These are phyloP conservation scores for Coemansia sp. DNA, from an alignment of 192 early-diverging fungal genomes.

Conservation along the genomic window DNA sequence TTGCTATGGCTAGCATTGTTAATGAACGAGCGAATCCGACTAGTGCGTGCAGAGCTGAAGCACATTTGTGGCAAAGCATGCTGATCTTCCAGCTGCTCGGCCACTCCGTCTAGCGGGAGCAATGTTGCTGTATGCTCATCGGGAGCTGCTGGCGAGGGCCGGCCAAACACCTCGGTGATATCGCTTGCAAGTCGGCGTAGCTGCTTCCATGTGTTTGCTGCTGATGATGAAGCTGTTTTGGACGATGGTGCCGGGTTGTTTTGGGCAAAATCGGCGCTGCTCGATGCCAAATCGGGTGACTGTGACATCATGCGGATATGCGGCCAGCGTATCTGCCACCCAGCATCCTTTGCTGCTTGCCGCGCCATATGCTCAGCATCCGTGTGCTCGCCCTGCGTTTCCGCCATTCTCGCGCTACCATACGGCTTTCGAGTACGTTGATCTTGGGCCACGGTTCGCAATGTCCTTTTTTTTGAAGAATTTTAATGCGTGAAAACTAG, in stretches of 20 bases:
- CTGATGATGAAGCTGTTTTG: not conserved
- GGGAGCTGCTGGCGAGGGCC: not conserved
- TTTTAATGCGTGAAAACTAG: not conserved
- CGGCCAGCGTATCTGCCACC: constrained; percentile 47
- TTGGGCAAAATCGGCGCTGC: not conserved
- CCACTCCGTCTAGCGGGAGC: constrained; percentile 3
- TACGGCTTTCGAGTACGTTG: not conserved
- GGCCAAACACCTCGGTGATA: constrained; percentile 42
- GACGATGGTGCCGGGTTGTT: not conserved
- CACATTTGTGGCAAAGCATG: too few species aligned
- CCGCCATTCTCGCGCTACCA: constrained; percentile 1
- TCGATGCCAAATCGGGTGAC: constrained; percentile 33
- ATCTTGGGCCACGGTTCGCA: constrained; percentile 1
- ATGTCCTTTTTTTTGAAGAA: constrained; percentile 4
- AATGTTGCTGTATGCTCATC: not conserved
- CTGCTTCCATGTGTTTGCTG: constrained; percentile 30
- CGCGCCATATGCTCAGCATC: constrained; percentile 39
- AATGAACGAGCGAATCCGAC: constrained; percentile 9
- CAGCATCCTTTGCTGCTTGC: constrained; percentile 36
- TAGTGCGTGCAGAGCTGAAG: not conserved
- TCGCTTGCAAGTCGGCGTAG: constrained; percentile 29
- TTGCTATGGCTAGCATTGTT: not conserved
- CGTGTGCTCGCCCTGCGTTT: not conserved
- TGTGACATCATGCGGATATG: constrained; percentile 50
- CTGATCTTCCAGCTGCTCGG: constrained; percentile 1